Conservation (phyloP, 139 green algal species). For the Mesotaenium endlicherianum region DNA sequence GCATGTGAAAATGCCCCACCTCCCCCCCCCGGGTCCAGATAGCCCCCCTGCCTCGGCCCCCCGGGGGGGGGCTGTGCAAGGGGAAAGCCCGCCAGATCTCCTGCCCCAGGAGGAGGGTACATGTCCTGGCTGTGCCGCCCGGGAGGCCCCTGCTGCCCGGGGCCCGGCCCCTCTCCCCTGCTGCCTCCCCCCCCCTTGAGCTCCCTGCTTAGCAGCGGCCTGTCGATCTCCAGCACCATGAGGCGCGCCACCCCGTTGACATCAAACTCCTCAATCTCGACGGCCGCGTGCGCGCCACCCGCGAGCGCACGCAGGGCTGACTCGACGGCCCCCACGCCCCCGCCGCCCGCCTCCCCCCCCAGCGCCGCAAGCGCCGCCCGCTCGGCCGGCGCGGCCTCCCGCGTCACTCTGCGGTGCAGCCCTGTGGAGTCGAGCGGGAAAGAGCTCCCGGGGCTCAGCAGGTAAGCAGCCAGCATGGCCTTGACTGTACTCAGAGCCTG, state of each 20-base stretch:
- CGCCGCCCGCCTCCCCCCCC: conserved; percentile 5
- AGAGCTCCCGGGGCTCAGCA: neutral
- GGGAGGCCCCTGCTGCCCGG: conserved; percentile 15
- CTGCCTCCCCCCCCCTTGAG: conserved; percentile 17
- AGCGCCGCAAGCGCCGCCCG: neutral
- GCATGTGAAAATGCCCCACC: neutral
- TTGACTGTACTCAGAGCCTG: no score
- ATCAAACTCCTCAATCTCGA: conserved; percentile 46
- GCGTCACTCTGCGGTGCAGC: conserved; percentile 23
- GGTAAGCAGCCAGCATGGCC: no score
- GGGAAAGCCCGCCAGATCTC: neutral
- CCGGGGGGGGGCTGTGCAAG: neutral
- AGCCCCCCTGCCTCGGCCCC: neutral
- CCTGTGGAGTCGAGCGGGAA: conserved; percentile 8
- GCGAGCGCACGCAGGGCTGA: neutral
- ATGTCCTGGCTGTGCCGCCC: neutral
- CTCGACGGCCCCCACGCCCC: conserved; percentile 15
- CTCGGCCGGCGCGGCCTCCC: neutral
- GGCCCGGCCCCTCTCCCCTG: neutral
- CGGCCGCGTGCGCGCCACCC: neutral
- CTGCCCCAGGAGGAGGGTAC: neutral
- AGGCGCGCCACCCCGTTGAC: conserved; percentile 18
- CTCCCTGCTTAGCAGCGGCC: neutral
- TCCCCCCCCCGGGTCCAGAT: neutral
- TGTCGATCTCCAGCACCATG: conserved; percentile 37